Evolutionary conservation across 2,329 filamentous ascomycete species (phyloP), one percentile per base, ranked within the genome.

Genomic region (Xylariaceae sp.): DNA sequence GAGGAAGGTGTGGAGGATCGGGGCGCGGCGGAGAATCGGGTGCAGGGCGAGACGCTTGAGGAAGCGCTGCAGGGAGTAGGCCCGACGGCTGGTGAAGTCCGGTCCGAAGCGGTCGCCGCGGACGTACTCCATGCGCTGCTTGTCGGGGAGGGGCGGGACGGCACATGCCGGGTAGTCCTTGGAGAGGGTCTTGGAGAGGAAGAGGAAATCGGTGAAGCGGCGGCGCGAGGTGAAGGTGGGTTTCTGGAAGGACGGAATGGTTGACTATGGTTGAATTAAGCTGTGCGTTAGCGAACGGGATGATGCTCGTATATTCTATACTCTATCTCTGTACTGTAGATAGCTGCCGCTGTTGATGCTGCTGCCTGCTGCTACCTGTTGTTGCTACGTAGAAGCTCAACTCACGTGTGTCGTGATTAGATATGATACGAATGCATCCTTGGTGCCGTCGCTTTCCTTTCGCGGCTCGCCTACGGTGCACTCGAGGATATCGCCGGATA

Each of bases 71-170:
- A 99, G 82, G 2, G 92, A 97, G 78, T 92, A 89, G 54, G 91
- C 92, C 66, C 94, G 86, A 39, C 94, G 87, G 51, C 86, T 81
- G 39, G 92, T 99, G 73, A 99, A 99, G 76, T 97, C 94, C 53
- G 88, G 77, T 7, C 92, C 92, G 75, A 99, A 99, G 64, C 94
- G 88, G 78, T 97, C 93, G 67, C 94, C 94, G 42, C 92, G 89
- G 55, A 97, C 94, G 72, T 97, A 97, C 72, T 96, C 92, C 90
- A 99, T 96, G 76, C 95, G 95, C 80, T 97, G 93, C 81, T 97
- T 99, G 77, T 97, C 94, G 56, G 94, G 94, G 56, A 99, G 81
- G 51, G 94, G 94, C 35, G 94, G 94, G 2, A 99, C 90, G 52
- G 94, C 94, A 74, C 89, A 90, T 77, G 91, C 90, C 61, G 92